These are phyloP conservation scores for Eucalyptus tenuipes DNA, from an alignment of 345 rosid species.

Conservation along the genomic window DNA sequence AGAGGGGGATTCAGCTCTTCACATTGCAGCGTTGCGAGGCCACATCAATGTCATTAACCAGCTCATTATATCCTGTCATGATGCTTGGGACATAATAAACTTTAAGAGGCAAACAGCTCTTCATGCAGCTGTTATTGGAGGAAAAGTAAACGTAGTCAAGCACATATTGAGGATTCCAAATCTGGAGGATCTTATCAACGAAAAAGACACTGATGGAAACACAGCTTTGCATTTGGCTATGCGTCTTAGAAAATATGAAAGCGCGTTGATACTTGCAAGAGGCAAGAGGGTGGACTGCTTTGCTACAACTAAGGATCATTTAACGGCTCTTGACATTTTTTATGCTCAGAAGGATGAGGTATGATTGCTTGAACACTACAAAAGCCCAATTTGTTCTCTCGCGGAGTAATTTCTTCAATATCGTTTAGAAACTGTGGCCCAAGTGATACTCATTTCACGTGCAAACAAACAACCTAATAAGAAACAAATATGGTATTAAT, in stretches of 20 bases:
- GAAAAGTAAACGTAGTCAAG: rapidly evolving
- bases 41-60: background rate
- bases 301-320: background rate
- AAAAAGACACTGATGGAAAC: background rate
- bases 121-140: background rate
- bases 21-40: background rate
- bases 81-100: background rate
- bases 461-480: background rate
- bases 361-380: background rate
- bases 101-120: background rate
- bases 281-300: background rate
- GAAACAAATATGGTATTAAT: rapidly evolving
- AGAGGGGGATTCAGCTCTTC: background rate
- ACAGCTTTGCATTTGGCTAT: background rate
- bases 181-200: background rate
- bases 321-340: background rate
- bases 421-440: rapidly evolving
- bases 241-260: rapidly evolving
- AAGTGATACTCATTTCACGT: background rate
- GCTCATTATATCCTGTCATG: background rate
- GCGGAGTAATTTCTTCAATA: background rate
- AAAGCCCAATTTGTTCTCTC: background rate
- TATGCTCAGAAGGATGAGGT: rapidly evolving
- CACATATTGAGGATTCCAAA: background rate
- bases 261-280: rapidly evolving